phyloP scores from a whole-genome alignment of 2,329 filamentous ascomycete genomes.

The Delphinella strobiligena region DNA sequence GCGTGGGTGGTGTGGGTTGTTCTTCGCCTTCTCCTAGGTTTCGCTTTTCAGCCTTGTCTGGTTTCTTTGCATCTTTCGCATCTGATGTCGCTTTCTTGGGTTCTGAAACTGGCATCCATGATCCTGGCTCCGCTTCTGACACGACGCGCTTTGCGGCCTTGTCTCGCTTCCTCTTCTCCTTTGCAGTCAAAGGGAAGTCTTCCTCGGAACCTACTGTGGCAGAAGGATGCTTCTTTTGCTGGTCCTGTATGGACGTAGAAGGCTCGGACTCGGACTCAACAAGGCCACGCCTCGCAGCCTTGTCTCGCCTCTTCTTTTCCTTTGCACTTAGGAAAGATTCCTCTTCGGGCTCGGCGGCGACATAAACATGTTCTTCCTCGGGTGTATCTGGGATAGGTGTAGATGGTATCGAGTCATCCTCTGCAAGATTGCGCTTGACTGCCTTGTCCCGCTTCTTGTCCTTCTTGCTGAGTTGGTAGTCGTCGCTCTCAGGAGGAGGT shows the following conservation, averaged over 20 bases:
- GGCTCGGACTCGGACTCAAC: slow-evolving; percentile 10
- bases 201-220: slow-evolving; percentile 12
- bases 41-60: too few relatives aligned
- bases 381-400: slow-evolving; percentile 8
- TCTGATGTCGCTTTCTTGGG: too few relatives aligned
- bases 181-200: not conserved
- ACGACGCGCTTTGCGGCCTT: not conserved
- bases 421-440: not conserved
- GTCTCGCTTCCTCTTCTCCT: slow-evolving; percentile 9
- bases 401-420: not conserved
- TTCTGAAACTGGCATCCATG: too few relatives aligned
- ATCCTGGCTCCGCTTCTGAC: not conserved
- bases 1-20: not conserved
- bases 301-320: slow-evolving; percentile 33
- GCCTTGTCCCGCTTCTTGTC: slow-evolving; percentile 7
- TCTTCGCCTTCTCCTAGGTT: too few relatives aligned
- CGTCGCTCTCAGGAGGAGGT: not conserved
- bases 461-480: slow-evolving; percentile 6
- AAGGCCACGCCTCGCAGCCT: slow-evolving; percentile 21
- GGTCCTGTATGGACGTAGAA: slow-evolving; percentile 38
- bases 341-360: slow-evolving; percentile 12
- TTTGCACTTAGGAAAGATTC: slow-evolving; percentile 23
- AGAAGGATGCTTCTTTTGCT: slow-evolving; percentile 25
- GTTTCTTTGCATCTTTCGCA: too few relatives aligned
- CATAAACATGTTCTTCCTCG: too few relatives aligned